Conservation (phyloP, 2,329 filamentous ascomycete genomes). For the Aspergillus sergii region DNA sequence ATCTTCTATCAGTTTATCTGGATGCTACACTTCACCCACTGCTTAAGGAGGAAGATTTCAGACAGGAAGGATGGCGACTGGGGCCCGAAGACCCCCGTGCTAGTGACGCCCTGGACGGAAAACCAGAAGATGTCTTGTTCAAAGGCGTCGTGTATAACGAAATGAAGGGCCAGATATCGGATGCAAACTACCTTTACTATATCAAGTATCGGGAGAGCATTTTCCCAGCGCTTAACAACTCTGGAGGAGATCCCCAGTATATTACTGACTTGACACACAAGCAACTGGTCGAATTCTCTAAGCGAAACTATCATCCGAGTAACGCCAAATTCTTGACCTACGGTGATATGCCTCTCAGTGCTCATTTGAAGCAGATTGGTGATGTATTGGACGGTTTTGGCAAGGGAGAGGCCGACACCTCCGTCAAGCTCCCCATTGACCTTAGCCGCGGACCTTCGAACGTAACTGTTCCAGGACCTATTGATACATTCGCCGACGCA, state of each 20-base stretch:
- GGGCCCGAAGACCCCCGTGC: slow-evolving; percentile 84
- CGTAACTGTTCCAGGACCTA: slow-evolving; percentile 75
- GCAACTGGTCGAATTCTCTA: slow-evolving; percentile 84
- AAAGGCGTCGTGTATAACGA: slow-evolving; percentile 69
- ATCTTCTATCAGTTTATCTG: slow-evolving; percentile 93
- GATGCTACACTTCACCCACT: slow-evolving; percentile 91
- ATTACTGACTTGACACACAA: slow-evolving; percentile 95
- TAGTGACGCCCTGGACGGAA: slow-evolving; percentile 44
- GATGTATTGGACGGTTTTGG: slow-evolving; percentile 74
- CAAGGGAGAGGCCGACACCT: slow-evolving; percentile 67
- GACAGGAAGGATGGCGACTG: slow-evolving; percentile 95
- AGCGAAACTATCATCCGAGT: slow-evolving; percentile 93
- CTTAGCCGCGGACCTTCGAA: slow-evolving; percentile 67
- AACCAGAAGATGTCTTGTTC: slow-evolving; percentile 50
- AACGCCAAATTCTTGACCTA: slow-evolving; percentile 97
- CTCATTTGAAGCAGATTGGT: slow-evolving; percentile 79
- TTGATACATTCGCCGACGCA: slow-evolving; percentile 82
- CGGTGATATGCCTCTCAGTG: slow-evolving; percentile 82
- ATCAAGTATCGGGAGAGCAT: slow-evolving; percentile 94
- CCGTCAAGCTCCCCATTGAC: slow-evolving; percentile 75
- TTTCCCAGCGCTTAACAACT: slow-evolving; percentile 93
- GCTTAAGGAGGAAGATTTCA: slow-evolving; percentile 87
- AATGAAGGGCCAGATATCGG: slow-evolving; percentile 99
- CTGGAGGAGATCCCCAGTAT: slow-evolving; percentile 91
- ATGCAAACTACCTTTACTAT: slow-evolving; percentile 94